These are phyloP conservation scores for Caryopteris hybrid DNA, from an alignment of 305 asterid species.

Conservation along the genomic window DNA sequence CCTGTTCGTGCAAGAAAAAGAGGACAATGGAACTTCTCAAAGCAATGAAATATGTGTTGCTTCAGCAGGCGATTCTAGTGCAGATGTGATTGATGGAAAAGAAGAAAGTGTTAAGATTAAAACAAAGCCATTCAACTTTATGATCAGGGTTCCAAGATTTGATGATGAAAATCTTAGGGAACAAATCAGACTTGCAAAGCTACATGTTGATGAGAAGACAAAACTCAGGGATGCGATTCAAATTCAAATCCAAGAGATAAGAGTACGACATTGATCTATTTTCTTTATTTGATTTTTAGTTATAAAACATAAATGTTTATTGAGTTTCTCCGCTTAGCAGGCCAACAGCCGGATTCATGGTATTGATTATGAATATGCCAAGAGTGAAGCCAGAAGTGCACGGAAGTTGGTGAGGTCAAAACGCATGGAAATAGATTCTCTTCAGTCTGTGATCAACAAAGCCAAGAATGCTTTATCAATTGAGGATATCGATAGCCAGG, in stretches of 20 bases:
- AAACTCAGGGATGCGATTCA: slow-evolving; percentile 64
- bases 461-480: slow-evolving; percentile 90
- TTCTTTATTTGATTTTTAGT: slow-evolving; percentile 12
- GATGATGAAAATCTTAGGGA: slow-evolving; percentile 66
- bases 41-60: slow-evolving; percentile 15
- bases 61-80: slow-evolving; percentile 36
- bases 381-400: slow-evolving; percentile 51
- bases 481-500: slow-evolving; percentile 75
- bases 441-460: slow-evolving; percentile 66
- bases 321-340: slow-evolving; percentile 25
- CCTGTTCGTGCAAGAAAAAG: slow-evolving; percentile 24
- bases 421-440: slow-evolving; percentile 79
- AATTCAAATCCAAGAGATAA: slow-evolving; percentile 57
- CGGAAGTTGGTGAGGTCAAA: slow-evolving; percentile 61
- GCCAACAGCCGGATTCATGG: slow-evolving; percentile 55
- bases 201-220: slow-evolving; percentile 77
- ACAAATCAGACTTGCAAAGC: slow-evolving; percentile 58
- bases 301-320: background rate
- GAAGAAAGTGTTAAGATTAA: slow-evolving; percentile 28
- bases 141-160: slow-evolving; percentile 68
- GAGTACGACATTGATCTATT: slow-evolving; percentile 39
- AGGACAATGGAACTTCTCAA: slow-evolving; percentile 24
- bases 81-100: slow-evolving; percentile 22
- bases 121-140: slow-evolving; percentile 54
- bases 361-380: slow-evolving; percentile 64